Conservation (phyloP, 1,139 yeast genomes). For the Candida freyschussii region DNA sequence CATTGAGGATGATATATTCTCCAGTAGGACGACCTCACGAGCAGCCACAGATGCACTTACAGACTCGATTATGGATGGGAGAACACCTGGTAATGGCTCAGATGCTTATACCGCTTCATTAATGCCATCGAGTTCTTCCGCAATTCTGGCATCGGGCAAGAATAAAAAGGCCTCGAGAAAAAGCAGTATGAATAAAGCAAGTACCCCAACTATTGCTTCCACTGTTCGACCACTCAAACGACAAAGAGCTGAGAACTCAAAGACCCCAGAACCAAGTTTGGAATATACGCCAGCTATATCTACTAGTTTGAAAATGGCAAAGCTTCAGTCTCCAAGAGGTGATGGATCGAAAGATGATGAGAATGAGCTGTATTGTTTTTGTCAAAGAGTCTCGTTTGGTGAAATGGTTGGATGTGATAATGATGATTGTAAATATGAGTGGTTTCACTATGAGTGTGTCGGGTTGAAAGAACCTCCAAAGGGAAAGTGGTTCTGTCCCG, state of each 20-base stretch:
- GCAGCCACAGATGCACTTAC: constrained; percentile 17
- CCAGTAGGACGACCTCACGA: constrained; percentile 22
- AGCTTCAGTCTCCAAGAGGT: neutral
- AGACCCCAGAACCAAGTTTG: constrained; percentile 19
- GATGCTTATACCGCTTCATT: constrained; percentile 3
- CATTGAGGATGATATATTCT: constrained; percentile 27
- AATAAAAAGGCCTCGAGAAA: constrained; percentile 13
- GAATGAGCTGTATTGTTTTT: constrained; percentile 70
- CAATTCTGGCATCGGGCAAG: too few species aligned
- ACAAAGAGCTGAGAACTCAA: constrained; percentile 19
- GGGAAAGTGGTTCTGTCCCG: constrained; percentile 90
- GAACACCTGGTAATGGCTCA: constrained; percentile 1
- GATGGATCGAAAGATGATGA: constrained; percentile 31
- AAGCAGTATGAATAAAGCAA: constrained; percentile 7
- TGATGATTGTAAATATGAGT: constrained; percentile 75
- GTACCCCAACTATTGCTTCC: constrained; percentile 13
- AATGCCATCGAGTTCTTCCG: constrained; percentile 1
- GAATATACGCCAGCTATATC: neutral
- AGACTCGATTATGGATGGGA: neutral
- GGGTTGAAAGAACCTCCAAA: constrained; percentile 81
- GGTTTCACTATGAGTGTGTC: constrained; percentile 79
- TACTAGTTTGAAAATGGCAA: neutral
- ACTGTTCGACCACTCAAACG: constrained; percentile 18
- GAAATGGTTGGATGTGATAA: constrained; percentile 91
- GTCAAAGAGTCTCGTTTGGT: constrained; percentile 82